Evolutionary conservation across 1,139 yeast species (phyloP), one percentile per base, ranked within the genome.

Genomic region (Suhomyces terraborum): DNA sequence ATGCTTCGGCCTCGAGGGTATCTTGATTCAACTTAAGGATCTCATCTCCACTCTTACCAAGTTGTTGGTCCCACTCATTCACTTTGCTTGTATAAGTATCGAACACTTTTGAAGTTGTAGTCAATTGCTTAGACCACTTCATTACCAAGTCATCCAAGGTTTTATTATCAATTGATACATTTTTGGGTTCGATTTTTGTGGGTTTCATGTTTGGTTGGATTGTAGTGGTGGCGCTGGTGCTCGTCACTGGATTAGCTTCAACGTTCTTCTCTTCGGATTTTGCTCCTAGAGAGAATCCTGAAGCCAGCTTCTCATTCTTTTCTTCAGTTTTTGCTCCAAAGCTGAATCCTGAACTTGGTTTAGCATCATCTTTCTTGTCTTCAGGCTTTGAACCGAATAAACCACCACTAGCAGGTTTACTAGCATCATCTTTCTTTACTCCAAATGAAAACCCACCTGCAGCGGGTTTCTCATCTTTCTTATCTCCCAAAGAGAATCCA

Each of bases 91-190:
- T 84, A 56, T 87, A 94, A n/a, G 75, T 64, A 46, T 84, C 84
- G 64, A 91, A 93, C 26, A 87, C 82, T 21, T 75, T 73, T 1
- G 93, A 79, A 0, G 95, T 82, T 17, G 79, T 75, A 4, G 91
- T 74, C 46, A 93, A 67, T 53, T 94, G 95, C 44, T 81, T 80
- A 1, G 97, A 86, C 99, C 98, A 94, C 63, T 86, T 89, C 23
- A 89, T 79, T 38, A 94, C 86, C 49, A 93, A 76, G 59, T 93
- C 98, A 55, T 93, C 98, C 59, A 94, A 72, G 1, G 96, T 88
- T 59, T 88, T 88, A 66, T 93, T 93, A 54, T 87, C 89, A 37
- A 94, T 75, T 8, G 95, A 84, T 3, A 88, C 79, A 20, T 89
- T 86, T 38, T 79, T 74, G 12, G 88, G 83, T 50, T 79, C 81